Evolutionary conservation across 202 grass and related monocot species (phyloP), one percentile per base, ranked within the genome.

Genomic region (Schoenoplectus triqueter): DNA sequence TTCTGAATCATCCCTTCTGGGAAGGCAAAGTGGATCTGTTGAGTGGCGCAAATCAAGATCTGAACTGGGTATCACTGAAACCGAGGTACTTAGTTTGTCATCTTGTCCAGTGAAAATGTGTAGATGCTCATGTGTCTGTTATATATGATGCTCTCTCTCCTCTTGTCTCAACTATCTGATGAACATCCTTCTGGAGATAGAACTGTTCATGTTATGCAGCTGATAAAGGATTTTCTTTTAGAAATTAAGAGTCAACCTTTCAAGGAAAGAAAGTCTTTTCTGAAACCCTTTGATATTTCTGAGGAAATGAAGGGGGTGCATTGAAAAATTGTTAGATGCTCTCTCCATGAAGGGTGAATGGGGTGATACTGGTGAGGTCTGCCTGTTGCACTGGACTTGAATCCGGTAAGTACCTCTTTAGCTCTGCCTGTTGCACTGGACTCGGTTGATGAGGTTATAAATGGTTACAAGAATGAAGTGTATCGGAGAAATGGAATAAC

Each of bases 11-110:
- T 86, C 86, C 68, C 89, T 99, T 85, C 96, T 93, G 86, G 93
- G 93, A 88, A 95, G 96, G 87, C 85, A 94, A 94, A 96, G 96
- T 88, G 96, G 96, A 78, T 94, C 90, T 60, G 82, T 91, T 65
- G 96, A 95, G 82, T 99, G 93, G 96, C 88, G 96, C 86, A 91
- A 87, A 84, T 86, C 82, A 64, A 95, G 93, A 87, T 87, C 74
- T 56, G 90, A 99, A 88, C 75, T 95, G 80, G 90, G 91, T 86
- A 87, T 79, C 55, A 52, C 49, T 61, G 82, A 94, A 64, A 85
- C 39, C 63, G 80, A 87, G 13, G 91, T 87, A 62, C 84, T 94
- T 39, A 68, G 84, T 86, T 89, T 88, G 80, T 96, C 86, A 69
- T 94, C 90, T 48, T 99, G 96, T 18, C 90, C 96, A 63, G 51